phyloP scores from a whole-genome alignment of 768 basidiomycete species.

The Rhizopogon vulgaris region DNA sequence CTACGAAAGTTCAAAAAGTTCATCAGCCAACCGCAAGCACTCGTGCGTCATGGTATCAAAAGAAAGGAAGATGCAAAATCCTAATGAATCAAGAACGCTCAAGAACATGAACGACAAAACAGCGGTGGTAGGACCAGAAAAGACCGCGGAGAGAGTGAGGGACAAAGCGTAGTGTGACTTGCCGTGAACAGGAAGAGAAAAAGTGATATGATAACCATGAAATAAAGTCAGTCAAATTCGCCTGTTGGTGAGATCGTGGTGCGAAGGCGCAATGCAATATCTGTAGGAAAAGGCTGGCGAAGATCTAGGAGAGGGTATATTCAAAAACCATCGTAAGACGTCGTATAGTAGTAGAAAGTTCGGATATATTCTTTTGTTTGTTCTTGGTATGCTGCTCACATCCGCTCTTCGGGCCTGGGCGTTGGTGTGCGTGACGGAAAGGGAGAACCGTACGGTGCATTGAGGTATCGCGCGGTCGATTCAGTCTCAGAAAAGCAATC shows the following conservation, averaged over 20 bases:
- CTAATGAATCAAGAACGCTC: slow-evolving; percentile 9
- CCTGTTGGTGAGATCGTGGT: slow-evolving; percentile 16
- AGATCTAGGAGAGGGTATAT: slow-evolving; percentile 29
- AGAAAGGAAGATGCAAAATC: slow-evolving; percentile 10
- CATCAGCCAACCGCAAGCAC: slow-evolving; percentile 11
- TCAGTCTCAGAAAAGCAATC: slow-evolving; percentile 34
- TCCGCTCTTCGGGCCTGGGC: slow-evolving; percentile 30
- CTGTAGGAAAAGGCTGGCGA: slow-evolving; percentile 24
- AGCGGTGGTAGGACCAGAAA: slow-evolving; percentile 10
- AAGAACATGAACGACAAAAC: slow-evolving; percentile 13
- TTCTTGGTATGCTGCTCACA: slow-evolving; percentile 15
- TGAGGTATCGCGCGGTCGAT: slow-evolving; percentile 40
- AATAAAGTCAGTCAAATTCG: slow-evolving; percentile 29
- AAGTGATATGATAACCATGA: slow-evolving; percentile 27
- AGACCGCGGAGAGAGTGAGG: slow-evolving; percentile 8
- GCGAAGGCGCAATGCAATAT: slow-evolving; percentile 26
- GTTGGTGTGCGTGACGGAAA: slow-evolving; percentile 45
- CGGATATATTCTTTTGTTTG: slow-evolving; percentile 9
- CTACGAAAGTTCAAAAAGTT: slow-evolving; percentile 11
- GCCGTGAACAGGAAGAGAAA: slow-evolving; percentile 20
- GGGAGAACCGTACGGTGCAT: slow-evolving; percentile 45
- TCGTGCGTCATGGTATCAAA: slow-evolving; percentile 10
- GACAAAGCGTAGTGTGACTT: slow-evolving; percentile 19
- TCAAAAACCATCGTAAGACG: slow-evolving; percentile 27
- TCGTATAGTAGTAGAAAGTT: slow-evolving; percentile 24